Evolutionary conservation across 192 early-diverging fungal species (phyloP).

Genomic region (Spizellomyces punctatus): DNA sequence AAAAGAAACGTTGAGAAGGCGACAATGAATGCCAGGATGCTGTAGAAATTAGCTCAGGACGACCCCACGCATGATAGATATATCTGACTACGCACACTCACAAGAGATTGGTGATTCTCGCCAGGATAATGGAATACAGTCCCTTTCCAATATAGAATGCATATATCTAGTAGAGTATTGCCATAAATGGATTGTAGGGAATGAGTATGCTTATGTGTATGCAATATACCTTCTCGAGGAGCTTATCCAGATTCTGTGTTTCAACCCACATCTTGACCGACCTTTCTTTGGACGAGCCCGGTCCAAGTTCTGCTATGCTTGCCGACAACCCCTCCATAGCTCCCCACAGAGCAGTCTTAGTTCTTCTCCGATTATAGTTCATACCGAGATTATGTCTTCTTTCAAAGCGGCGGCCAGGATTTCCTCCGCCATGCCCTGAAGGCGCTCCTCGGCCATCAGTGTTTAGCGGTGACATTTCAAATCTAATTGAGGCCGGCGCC

Average conservation of each 20-base stretch:
- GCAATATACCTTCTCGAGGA: slow-evolving; percentile 40
- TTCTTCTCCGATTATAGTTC: background rate
- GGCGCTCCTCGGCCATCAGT: background rate
- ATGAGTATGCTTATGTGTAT: background rate
- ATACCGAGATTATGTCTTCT: background rate
- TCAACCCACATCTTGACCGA: slow-evolving; percentile 83
- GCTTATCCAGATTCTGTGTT: slow-evolving; percentile 82
- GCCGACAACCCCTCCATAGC: slow-evolving; percentile 11
- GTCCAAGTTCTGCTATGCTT: slow-evolving; percentile 1
- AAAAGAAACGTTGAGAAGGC: slow-evolving; percentile 85
- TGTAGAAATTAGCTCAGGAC: slow-evolving; percentile 32
- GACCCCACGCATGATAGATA: background rate
- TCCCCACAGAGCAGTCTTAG: background rate
- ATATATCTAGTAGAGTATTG: slow-evolving; percentile 61
- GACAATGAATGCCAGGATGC: slow-evolving; percentile 86
- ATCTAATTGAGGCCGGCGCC: slow-evolving; percentile 64
- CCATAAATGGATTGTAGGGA: background rate
- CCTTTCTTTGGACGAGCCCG: slow-evolving; percentile 46
- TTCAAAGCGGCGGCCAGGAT: background rate
- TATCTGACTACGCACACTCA: slow-evolving; percentile 44
- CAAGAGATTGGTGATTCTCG: slow-evolving; percentile 76
- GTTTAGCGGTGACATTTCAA: slow-evolving; percentile 51
- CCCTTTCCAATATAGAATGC: slow-evolving; percentile 90
- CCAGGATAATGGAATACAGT: slow-evolving; percentile 77
- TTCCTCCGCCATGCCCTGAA: background rate